Evolutionary conservation across 805 yeast species (phyloP), one percentile per base, ranked within the genome.

Genomic region (Candida gorgasii): DNA sequence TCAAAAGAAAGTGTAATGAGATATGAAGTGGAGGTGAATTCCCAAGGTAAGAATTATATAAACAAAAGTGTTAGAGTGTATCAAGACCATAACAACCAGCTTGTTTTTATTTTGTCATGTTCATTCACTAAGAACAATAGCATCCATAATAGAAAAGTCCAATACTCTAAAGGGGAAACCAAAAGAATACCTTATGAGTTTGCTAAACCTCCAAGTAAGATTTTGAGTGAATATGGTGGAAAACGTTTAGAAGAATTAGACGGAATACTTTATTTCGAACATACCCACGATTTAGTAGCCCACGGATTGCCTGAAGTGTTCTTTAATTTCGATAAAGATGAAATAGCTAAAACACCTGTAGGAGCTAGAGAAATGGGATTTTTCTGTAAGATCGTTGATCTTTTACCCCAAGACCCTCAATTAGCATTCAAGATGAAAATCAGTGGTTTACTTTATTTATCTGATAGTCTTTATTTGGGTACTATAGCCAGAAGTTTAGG

Each of bases 381-480:
- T 12, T 68, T 67, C 46, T 42, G 55, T 46, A 57, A 57, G 43
- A 49, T 63, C n/a, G 48, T 48, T 18, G 73, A 67, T 40, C 39
- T 44, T 3, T 44, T 48, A 23, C 64, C 69, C n/a, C 48, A 51
- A 23, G 52, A 61, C 43, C 43, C 41, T 12, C 15, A 22, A 13
- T 37, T 41, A 17, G 27, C 23, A 2, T 5, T 32, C 15, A 37
- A 37, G 13, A 20, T 46, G 45, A 33, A 40, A 36, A 28, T 36
- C 33, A 36, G 43, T 16, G 45, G 35, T 14, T 36, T 46, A 20
- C 27, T 46, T 13, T 49, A 46, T 23, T 22, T 44, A 5, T 55
- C 63, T n/a, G 73, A 68, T 45, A 53, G 63, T 20, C 44, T 66
- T 20, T 67, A 52, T 48, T 50, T 68, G 38, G 59, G 63, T 14